Conservation (phyloP, 1,284 basidiomycete species). For the Ustilago curta region DNA sequence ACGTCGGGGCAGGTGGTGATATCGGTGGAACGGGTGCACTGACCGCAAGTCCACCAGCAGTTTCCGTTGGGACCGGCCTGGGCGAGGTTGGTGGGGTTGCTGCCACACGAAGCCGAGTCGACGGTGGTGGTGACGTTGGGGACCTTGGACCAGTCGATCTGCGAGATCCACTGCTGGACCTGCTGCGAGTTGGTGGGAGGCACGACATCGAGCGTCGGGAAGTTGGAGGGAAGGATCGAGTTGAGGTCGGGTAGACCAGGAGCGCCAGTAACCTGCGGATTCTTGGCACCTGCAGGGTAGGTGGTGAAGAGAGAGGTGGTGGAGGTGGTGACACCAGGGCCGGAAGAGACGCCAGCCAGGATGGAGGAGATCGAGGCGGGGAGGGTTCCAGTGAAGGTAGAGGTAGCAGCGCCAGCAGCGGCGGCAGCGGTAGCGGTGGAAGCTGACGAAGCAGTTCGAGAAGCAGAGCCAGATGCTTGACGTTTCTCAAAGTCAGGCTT, state of each 20-base stretch:
- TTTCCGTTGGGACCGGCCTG: constrained; percentile 74
- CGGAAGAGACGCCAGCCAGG: constrained; percentile 54
- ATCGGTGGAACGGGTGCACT: constrained; percentile 79
- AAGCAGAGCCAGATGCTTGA: constrained; percentile 29
- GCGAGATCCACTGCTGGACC: constrained; percentile 80
- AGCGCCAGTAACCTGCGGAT: constrained; percentile 59
- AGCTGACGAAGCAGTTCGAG: constrained; percentile 19
- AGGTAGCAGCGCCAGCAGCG: constrained; percentile 36
- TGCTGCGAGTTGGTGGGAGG: constrained; percentile 78
- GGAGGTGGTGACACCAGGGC: constrained; percentile 42
- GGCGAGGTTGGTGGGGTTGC: constrained; percentile 75
- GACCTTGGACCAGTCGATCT: constrained; percentile 76
- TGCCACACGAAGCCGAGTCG: constrained; percentile 75
- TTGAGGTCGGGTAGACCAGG: constrained; percentile 53
- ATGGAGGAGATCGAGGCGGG: constrained; percentile 51
- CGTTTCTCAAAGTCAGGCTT: constrained; percentile 37
- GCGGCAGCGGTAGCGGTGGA: constrained; percentile 25
- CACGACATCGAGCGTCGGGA: constrained; percentile 78
- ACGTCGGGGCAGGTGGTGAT: constrained; percentile 82
- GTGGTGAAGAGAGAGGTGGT: constrained; percentile 55
- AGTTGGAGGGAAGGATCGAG: constrained; percentile 71
- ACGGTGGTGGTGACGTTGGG: constrained; percentile 76
- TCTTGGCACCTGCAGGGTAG: constrained; percentile 52
- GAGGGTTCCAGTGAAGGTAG: constrained; percentile 54
- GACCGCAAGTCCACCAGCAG: constrained; percentile 86